A percentile compares a stretch with the other conserved stretches of the same genome.
These are phyloP conservation scores for Myriosclerotinia scirpicola DNA, from an alignment of 2,329 filamentous ascomycete genomes.

Conservation along the genomic window DNA sequence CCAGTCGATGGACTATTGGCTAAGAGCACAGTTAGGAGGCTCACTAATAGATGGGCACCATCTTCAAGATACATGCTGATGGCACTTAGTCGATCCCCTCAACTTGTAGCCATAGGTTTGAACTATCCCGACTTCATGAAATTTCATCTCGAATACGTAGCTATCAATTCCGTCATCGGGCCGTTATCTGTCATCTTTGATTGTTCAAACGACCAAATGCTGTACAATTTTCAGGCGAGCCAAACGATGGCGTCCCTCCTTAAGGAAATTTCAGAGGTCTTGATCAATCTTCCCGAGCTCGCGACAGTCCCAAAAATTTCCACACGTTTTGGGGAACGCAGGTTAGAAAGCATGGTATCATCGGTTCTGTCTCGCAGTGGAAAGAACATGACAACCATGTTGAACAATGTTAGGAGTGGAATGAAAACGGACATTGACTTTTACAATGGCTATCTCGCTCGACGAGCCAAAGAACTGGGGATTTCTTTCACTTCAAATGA, in stretches of 20 bases:
- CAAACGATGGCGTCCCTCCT: conserved; percentile 70
- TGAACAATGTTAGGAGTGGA: conserved; percentile 62
- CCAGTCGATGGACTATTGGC: neutral
- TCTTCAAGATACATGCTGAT: conserved; percentile 60
- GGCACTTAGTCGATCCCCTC: conserved; percentile 60
- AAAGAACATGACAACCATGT: conserved; percentile 58
- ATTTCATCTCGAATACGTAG: conserved; percentile 75
- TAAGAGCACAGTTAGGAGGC: conserved; percentile 25
- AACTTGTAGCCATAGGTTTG: conserved; percentile 60
- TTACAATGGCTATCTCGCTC: conserved; percentile 84
- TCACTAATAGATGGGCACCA: conserved; percentile 44
- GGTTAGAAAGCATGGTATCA: conserved; percentile 61
- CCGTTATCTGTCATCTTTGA: conserved; percentile 79
- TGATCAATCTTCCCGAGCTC: conserved; percentile 73
- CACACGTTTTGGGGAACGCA: conserved; percentile 57
- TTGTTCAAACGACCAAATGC: conserved; percentile 68
- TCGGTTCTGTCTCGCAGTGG: conserved; percentile 55
- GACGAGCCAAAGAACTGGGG: conserved; percentile 68
- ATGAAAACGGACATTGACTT: conserved; percentile 74
- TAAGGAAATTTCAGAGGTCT: conserved; percentile 70
- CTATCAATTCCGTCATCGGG: conserved; percentile 75
- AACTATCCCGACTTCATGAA: conserved; percentile 63
- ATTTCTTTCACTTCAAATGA: conserved; percentile 72
- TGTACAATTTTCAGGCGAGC: conserved; percentile 64
- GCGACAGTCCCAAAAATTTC: conserved; percentile 53